Conservation (phyloP, 345 rosid species). For the Lepidium sativum region DNA sequence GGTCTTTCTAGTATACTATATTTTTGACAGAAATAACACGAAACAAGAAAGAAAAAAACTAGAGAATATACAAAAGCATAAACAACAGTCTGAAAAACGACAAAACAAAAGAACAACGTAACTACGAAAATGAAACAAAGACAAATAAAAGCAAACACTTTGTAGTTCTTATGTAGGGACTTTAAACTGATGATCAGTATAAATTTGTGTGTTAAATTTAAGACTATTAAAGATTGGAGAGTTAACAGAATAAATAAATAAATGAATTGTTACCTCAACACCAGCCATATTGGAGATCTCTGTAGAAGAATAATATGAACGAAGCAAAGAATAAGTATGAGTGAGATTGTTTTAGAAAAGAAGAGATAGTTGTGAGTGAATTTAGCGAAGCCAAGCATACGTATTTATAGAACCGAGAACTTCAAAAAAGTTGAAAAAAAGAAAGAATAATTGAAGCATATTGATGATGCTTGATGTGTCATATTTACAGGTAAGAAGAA, state of each 20-base stretch:
- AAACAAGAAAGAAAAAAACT: too few species aligned
- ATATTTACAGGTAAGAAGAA: slow-evolving; percentile 16
- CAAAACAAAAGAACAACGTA: too few species aligned
- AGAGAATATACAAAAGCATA: too few species aligned
- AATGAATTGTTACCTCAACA: slow-evolving; percentile 44
- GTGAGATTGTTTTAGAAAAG: neutral
- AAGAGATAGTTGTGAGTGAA: slow-evolving; percentile 9
- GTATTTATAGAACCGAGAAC: slow-evolving; percentile 20
- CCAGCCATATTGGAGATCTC: slow-evolving; percentile 48
- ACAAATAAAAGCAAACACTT: too few species aligned
- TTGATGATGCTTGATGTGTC: neutral
- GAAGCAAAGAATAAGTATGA: neutral
- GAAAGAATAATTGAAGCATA: neutral
- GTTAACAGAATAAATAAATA: neutral
- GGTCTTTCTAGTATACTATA: too few species aligned
- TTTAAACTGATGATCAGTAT: neutral
- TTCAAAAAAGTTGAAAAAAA: neutral
- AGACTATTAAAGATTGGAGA: too few species aligned
- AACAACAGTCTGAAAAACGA: too few species aligned
- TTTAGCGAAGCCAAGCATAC: slow-evolving; percentile 25
- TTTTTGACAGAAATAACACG: too few species aligned
- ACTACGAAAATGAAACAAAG: too few species aligned
- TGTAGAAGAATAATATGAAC: neutral
- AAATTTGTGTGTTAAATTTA: too few species aligned
- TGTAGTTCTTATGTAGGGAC: neutral